Evolutionary conservation across 345 rosid genomes (phyloP).

Genomic region (Eucalyptus sp.): DNA sequence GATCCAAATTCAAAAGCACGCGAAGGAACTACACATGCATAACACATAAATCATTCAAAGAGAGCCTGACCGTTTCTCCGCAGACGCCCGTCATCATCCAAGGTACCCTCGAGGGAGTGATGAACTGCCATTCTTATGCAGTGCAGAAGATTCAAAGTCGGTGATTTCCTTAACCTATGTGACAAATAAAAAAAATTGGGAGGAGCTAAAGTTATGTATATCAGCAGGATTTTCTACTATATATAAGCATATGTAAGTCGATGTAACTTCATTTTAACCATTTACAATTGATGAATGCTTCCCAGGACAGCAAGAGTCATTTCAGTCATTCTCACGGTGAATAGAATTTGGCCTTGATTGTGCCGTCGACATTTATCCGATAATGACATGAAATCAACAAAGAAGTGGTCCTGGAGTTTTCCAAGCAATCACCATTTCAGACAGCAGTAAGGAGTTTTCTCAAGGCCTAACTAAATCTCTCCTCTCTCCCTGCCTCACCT

Average conservation of each 20-base stretch:
- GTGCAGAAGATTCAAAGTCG: background rate
- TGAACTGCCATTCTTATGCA: constrained; percentile 14
- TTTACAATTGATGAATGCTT: background rate
- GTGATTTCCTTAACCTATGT: background rate
- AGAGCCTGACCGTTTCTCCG: constrained; percentile 21
- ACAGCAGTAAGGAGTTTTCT: background rate
- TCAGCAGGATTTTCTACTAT: background rate
- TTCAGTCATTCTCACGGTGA: background rate
- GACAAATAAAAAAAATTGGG: background rate
- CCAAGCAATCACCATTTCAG: background rate
- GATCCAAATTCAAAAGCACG: background rate
- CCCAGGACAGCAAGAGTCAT: background rate
- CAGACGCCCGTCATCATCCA: constrained; percentile 31
- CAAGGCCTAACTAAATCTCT: background rate
- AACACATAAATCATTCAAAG: background rate
- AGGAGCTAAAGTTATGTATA: background rate
- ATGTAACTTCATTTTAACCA: background rate
- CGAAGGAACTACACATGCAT: background rate
- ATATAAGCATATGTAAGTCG: background rate
- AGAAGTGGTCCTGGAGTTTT: background rate
- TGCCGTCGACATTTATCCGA: background rate
- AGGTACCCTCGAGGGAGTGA: constrained; percentile 1
- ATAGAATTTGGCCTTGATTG: background rate
- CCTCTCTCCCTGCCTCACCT: background rate
- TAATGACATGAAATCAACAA: background rate